These are phyloP conservation scores for Podila epigama DNA, from an alignment of 192 early-diverging fungal species.

Conservation along the genomic window DNA sequence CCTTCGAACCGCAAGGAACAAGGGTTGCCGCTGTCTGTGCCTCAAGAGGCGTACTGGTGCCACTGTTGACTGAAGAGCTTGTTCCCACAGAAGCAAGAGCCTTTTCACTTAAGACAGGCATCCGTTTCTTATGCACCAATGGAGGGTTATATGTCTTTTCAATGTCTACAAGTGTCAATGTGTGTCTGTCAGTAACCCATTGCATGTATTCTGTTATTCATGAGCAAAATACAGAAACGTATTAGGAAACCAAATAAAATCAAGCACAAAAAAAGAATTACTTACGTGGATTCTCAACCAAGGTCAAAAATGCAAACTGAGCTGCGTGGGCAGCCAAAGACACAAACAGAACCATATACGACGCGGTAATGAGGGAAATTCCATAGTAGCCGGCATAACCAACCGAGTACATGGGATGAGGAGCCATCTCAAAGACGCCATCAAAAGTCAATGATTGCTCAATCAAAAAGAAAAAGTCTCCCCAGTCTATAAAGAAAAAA, in stretches of 20 bases:
- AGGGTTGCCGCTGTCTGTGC: conserved; percentile 6
- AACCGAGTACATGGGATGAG: conserved; percentile 99
- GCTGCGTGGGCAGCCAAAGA: conserved; percentile 85
- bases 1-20: conserved; percentile 37
- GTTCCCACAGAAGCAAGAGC: not conserved
- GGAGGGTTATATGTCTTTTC: conserved; percentile 68
- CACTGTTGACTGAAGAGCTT: not conserved
- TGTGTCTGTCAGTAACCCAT: not conserved
- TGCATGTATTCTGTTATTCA: not conserved
- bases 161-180: conserved; percentile 52
- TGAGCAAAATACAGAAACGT: no score
- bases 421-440: conserved; percentile 95
- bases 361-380: conserved; percentile 87
- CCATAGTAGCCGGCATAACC: conserved; percentile 98
- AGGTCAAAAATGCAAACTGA: conserved; percentile 88
- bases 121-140: conserved; percentile 32
- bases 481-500: conserved; percentile 79
- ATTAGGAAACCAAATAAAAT: not conserved
- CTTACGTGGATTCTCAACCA: conserved; percentile 92
- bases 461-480: conserved; percentile 97
- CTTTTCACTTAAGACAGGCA: conserved; percentile 14
- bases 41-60: not conserved
- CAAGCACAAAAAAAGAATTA: not conserved
- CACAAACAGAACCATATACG: conserved; percentile 90
- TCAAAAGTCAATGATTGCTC: conserved; percentile 89